phyloP scores from a whole-genome alignment of 1,139 yeast genomes.

The Sugiyamaella xylanicola region DNA sequence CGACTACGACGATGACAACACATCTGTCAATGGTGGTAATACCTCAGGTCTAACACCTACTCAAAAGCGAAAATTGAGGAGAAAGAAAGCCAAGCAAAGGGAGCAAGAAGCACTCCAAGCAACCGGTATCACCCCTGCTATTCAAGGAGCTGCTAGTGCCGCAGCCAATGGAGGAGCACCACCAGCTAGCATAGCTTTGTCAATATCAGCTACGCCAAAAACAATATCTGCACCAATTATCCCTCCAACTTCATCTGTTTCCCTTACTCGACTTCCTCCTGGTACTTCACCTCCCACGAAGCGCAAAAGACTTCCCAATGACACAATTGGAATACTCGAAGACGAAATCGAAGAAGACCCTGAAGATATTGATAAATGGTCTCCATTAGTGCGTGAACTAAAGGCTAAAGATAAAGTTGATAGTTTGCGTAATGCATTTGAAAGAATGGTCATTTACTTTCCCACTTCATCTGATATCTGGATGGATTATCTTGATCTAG shows the following conservation, averaged over 20 bases:
- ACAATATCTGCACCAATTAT: background rate
- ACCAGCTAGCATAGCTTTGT: background rate
- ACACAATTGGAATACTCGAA: conserved; percentile 59
- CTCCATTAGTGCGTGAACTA: conserved; percentile 56
- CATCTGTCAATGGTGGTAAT: conserved; percentile 1
- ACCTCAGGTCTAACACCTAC: conserved; percentile 7
- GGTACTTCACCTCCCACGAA: conserved; percentile 25
- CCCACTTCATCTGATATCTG: conserved; percentile 64
- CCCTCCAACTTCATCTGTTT: background rate
- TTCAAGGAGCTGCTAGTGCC: background rate
- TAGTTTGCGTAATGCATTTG: conserved; percentile 61
- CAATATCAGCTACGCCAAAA: background rate
- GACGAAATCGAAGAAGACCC: conserved; percentile 62
- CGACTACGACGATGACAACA: conserved; percentile 2
- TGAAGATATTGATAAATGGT: conserved; percentile 60
- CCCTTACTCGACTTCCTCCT: conserved; percentile 14
- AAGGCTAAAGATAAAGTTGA: conserved; percentile 63
- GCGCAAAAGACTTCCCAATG: conserved; percentile 44
- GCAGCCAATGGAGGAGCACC: background rate
- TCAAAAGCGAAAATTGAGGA: conserved; percentile 8
- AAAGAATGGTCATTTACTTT: conserved; percentile 63
- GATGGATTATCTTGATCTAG: conserved; percentile 71
- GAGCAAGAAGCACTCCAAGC: conserved; percentile 6
- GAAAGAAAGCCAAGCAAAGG: conserved; percentile 9
- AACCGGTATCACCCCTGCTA: background rate